Base-by-base conservation (phyloP, 495 filamentous ascomycete genomes). In the Trichoderma gamsii region DNA sequence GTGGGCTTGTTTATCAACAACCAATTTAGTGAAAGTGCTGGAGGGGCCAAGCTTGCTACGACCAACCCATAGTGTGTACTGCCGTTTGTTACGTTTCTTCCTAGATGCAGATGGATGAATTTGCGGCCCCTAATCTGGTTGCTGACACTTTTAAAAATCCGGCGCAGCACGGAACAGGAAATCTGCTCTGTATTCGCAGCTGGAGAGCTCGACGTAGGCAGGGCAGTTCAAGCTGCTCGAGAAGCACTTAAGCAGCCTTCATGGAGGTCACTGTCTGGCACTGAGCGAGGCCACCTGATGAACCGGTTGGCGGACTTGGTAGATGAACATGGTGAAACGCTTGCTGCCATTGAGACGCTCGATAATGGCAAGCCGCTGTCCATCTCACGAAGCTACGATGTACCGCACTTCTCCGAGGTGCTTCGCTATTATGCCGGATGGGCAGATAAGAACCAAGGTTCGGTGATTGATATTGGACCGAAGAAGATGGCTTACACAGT, bases 1-100 rank as follows among this genome's bases (percentile, higher is more conserved):
- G 83, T 87, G 64, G 94, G 94, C 63, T 86, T 99, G 51, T 97
- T 97, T 79, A 97, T 99, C 80, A 96, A 97, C 81, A 97, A 97
- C 72, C 92, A 97, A 74, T 99, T 94, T 75, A 90, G 97, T 66
- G 85, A 88, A 70, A 88, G 90, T 69, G 90, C 85, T 78, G 87
- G 87, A 16, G 90, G 87, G 49, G 85, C 90, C 71, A 97, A 87
- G 75, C 84, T 99, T 46, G 84, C 87, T 9, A 86, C 86, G 29
- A 90, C 96, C 74, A 96, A 93, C 75, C 94, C 94, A 64, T 88
- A 88, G 91, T 96, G 83, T 72, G 85, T 79, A 21, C 66, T 29
- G 64, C 41, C 43, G 67, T 44, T 63, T 44, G 65, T 25, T 64
- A 11, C 2, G 32, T 67, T n/a, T 0, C n/a, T 8, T 64, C 72